Evolutionary conservation across 106 monocot species (phyloP).

Genomic region (Amphibolis antarctica): DNA sequence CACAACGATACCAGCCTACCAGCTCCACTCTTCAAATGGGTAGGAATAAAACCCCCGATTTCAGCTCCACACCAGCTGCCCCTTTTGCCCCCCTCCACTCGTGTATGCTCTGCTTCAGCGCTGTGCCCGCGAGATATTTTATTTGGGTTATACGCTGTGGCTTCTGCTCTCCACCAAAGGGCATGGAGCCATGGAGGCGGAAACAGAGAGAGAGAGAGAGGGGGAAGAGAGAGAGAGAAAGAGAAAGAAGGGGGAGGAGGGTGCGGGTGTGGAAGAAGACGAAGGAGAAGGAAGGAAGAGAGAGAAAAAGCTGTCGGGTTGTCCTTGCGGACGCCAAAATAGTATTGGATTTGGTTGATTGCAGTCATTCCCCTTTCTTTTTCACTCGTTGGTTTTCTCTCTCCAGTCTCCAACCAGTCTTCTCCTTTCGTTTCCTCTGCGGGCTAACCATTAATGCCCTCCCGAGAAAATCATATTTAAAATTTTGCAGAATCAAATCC

Average conservation of each 20-base stretch:
- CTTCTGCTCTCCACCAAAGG: neutral
- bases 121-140: no score
- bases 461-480: no score
- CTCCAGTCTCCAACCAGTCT: neutral
- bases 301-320: neutral
- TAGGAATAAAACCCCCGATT: no score
- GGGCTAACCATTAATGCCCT: no score
- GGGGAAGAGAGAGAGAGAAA: constrained; percentile 5
- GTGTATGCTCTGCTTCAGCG: neutral
- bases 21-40: no score
- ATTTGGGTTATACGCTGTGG: neutral
- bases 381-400: constrained; percentile 4
- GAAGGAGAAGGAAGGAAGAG: neutral
- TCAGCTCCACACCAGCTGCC: no score
- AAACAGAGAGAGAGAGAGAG: no score
- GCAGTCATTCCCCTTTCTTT: neutral
- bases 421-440: no score
- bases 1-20: no score
- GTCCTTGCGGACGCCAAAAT: constrained; percentile 33
- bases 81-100: neutral
- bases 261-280: no score
- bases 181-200: no score
- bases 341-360: constrained; percentile 24
- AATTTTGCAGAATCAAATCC: no score
- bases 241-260: neutral